A percentile compares a stretch with the other conserved stretches of the same genome.
These are phyloP conservation scores for Microdochium trichocladiopsis DNA, from an alignment of 2,329 filamentous ascomycete genomes.

Conservation along the genomic window DNA sequence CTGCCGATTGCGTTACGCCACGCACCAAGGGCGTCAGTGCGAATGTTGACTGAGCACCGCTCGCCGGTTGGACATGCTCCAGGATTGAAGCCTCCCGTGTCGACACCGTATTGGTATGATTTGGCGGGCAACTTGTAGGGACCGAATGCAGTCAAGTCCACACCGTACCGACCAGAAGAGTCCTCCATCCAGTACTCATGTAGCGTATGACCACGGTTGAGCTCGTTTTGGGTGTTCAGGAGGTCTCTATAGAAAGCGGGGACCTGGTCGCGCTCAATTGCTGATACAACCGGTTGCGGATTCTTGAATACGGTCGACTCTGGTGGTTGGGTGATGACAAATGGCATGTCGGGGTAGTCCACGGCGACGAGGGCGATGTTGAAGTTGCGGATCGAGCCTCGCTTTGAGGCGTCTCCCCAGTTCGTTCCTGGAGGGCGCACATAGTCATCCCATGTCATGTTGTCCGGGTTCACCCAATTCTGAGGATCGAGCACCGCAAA, in stretches of 20 bases:
- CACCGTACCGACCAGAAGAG: conserved; percentile 42
- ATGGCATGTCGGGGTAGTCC: conserved; percentile 41
- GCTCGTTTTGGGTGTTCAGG: conserved; percentile 38
- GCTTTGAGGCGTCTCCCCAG: conserved; percentile 36
- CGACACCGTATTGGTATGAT: conserved; percentile 43
- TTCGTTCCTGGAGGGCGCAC: conserved; percentile 35
- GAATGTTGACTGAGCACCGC: conserved; percentile 37
- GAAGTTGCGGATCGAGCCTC: conserved; percentile 42
- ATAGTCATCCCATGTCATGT: conserved; percentile 46
- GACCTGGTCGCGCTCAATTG: conserved; percentile 35
- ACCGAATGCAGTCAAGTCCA: conserved; percentile 44
- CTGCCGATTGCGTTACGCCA: conserved; percentile 46
- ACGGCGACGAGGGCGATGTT: conserved; percentile 47
- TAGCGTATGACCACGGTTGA: conserved; percentile 44
- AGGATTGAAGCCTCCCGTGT: conserved; percentile 33
- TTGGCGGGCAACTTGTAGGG: conserved; percentile 39
- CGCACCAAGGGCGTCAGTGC: conserved; percentile 38
- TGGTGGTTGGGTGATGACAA: conserved; percentile 36
- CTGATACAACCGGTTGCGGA: conserved; percentile 33
- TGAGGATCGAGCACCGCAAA: conserved; percentile 44
- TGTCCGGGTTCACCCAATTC: conserved; percentile 44
- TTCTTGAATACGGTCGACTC: conserved; percentile 43
- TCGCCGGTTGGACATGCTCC: conserved; percentile 34
- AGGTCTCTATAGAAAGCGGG: conserved; percentile 42
- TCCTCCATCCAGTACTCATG: conserved; percentile 54